A percentile compares a stretch with the other conserved stretches of the same genome.
Conservation (phyloP, 2,329 filamentous ascomycete species). For the Diaporthe caulivora region DNA sequence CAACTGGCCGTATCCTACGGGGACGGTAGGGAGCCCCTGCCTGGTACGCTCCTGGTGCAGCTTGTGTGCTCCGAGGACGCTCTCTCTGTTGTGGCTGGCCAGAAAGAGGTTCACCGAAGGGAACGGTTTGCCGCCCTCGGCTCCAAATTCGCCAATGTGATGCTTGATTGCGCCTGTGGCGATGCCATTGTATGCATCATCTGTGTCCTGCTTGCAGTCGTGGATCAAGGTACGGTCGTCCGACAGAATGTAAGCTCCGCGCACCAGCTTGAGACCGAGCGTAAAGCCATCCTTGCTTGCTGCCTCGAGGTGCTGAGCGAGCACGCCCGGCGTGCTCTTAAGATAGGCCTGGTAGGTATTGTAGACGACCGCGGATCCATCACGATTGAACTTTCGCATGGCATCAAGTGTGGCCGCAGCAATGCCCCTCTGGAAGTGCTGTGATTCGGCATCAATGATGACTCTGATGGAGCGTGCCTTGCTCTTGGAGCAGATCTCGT, state of each 20-base stretch:
- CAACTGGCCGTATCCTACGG: constrained; percentile 64
- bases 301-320: constrained; percentile 58
- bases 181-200: constrained; percentile 63
- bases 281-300: constrained; percentile 62
- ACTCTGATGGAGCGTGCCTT: constrained; percentile 56
- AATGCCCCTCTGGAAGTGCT: constrained; percentile 57
- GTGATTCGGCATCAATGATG: constrained; percentile 60
- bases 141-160: constrained; percentile 59
- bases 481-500: constrained; percentile 54
- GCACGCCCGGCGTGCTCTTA: constrained; percentile 56
- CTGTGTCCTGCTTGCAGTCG: constrained; percentile 65
- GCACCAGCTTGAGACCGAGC: constrained; percentile 68
- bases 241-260: constrained; percentile 66
- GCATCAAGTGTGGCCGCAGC: constrained; percentile 49
- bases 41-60: constrained; percentile 58
- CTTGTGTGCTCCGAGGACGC: constrained; percentile 56
- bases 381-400: constrained; percentile 55
- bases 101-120: constrained; percentile 62
- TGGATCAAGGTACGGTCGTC: constrained; percentile 65
- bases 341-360: constrained; percentile 71
- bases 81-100: constrained; percentile 64
- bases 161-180: constrained; percentile 59
- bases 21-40: constrained; percentile 48
- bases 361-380: constrained; percentile 52
- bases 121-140: constrained; percentile 49